Evolutionary conservation across 1,139 yeast species (phyloP).

Genomic region (Geotrichum carabidarum): DNA sequence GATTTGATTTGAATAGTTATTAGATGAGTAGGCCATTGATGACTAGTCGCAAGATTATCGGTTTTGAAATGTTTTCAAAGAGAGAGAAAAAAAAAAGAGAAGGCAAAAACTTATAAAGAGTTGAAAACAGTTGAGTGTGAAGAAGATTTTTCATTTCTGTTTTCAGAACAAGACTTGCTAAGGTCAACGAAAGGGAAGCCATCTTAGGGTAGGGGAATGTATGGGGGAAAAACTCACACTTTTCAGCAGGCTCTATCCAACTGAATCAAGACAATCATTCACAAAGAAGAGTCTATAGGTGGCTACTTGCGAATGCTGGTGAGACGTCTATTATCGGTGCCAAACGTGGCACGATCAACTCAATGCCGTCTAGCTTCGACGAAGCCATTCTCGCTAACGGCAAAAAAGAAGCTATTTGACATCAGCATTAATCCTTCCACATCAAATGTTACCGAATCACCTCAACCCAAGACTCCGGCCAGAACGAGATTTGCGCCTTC

Average conservation of each 20-base stretch:
- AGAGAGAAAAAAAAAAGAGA: not conserved
- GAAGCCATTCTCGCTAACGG: conserved; percentile 7
- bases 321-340: not conserved
- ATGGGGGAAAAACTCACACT: too few relatives aligned
- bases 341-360: not conserved
- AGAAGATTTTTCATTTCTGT: too few relatives aligned
- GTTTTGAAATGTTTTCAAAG: not conserved
- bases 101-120: not conserved
- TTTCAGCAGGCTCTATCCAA: too few relatives aligned
- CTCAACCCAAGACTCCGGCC: conserved; percentile 55
- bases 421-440: conserved; percentile 3
- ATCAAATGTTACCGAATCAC: not conserved
- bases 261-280: too few relatives aligned
- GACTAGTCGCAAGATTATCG: not conserved
- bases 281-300: too few relatives aligned
- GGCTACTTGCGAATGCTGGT: too few relatives aligned
- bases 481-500: conserved; percentile 96
- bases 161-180: too few relatives aligned
- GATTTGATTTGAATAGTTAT: conserved; percentile 1
- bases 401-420: conserved; percentile 13
- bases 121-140: too few relatives aligned
- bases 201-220: too few relatives aligned
- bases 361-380: conserved; percentile 3
- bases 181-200: too few relatives aligned
- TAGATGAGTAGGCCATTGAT: conserved; percentile 8